Evolutionary conservation across 2,329 filamentous ascomycete species (phyloP), one percentile per base, ranked within the genome.

Genomic region (Fusarium sp.): DNA sequence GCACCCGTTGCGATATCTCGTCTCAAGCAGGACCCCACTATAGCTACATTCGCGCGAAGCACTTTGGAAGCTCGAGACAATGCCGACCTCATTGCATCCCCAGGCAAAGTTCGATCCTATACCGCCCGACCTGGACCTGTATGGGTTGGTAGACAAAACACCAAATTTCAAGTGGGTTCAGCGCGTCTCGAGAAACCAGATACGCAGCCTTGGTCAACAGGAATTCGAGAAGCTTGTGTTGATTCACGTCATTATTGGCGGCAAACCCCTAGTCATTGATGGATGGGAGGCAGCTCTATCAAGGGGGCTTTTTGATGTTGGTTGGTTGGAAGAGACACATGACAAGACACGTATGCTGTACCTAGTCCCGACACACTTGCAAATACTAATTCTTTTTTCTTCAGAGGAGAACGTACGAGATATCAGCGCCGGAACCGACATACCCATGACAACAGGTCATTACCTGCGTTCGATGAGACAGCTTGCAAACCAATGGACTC

Each of bases 41-140:
- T 48, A 59, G 48, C 42, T 68, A 25, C 34, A 25, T 28, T 69
- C 34, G 25, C 32, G 41, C 46, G 53, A 51, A 59, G 57, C 56
- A 50, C 32, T 37, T 18, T 41, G 12, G 20, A 57, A 54, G 32
- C 34, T 20, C 56, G 59, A 65, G 74, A 86, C 75, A 28, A 97
- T 97, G 94, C 92, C 93, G 57, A 82, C 85, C 18, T 86, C 91
- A 16, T 84, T 91, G 62, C 90, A 94, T 74, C 93, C 93, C 1
- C 91, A 93, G 76, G 93, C 94, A 18, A 93, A 94, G 54, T 98
- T 98, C 79, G 93, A 97, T 79, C 94, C 95, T 2, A 92, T 98
- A 48, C 88, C 94, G 0, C 94, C 94, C 0, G 89, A 95, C 75
- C 88, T 98, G 60, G 91, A 98, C 77, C 84, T 98, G 18, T 83